Evolutionary conservation across 495 filamentous ascomycete genomes (phyloP), one percentile per base, ranked within the genome.

Genomic region (Entonaema liquescens): DNA sequence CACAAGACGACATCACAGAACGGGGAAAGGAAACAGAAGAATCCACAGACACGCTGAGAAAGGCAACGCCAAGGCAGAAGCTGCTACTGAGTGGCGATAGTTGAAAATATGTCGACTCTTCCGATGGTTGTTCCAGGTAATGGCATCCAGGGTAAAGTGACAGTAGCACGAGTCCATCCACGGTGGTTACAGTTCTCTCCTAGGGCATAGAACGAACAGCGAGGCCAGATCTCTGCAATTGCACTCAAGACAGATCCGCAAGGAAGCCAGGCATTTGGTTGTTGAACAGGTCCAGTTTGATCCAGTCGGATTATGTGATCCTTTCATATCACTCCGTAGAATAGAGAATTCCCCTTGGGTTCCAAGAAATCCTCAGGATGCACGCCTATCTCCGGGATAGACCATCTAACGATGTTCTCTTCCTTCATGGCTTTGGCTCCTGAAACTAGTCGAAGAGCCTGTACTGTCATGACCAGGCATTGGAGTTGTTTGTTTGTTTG

Each of bases 391-490:
- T 47, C 42, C 42, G 42, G 42, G 42, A 47, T 47, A 47, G 42
- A 47, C 42, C 42, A 47, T 47, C 42, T 23, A 47, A 21, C 19
- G 42, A 47, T 47, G 42, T 47, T 47, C 42, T 47, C 42, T 47
- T 47, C 42, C 42, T 47, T 47, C 7, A 23, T 11, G 42, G 19
- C 42, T 42, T 5, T 40, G 13, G 13, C 42, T 9, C 42, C 42
- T 29, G 25, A 26, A 53, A 53, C 23, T 53, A 25, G 25, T 53
- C 26, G 59, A 36, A 52, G 12, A 35, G 59, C 68, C 42, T 67
- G 63, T 71, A 67, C 63, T 71, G 63, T 63, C 68, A 67, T 47
- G 53, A 71, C 58, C 53, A 71, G 63, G 58, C 63, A 35, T 52
- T 9, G 49, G 54, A 29, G 42, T 52, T 50, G 44, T 21, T 13